Evolutionary conservation across 805 yeast species (phyloP).

Genomic region (Hanseniaspora clermontiae): DNA sequence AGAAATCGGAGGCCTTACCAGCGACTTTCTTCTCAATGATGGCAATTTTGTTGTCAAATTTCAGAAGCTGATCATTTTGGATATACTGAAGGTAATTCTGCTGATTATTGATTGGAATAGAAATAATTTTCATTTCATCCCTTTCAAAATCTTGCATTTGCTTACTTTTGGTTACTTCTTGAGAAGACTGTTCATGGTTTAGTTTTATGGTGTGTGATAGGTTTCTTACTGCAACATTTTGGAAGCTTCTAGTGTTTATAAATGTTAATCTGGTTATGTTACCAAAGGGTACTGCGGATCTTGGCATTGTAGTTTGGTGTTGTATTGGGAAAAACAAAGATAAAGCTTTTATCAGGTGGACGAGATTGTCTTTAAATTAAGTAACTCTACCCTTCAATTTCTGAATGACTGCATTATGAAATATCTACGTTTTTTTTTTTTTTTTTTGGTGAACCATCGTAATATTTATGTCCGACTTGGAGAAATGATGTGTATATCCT

Average conservation of each 20-base stretch:
- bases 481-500: neutral
- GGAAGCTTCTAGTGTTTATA: neutral
- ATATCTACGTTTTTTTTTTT: neutral
- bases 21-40: conserved; percentile 35
- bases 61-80: conserved; percentile 34
- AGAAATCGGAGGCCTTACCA: conserved; percentile 40
- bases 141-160: conserved; percentile 17
- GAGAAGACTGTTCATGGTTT: neutral
- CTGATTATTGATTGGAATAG: conserved; percentile 57
- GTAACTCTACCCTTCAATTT: too few relatives aligned
- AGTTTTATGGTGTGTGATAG: neutral
- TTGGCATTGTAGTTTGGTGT: neutral
- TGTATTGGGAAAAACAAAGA: neutral
- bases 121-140: conserved; percentile 47
- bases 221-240: neutral
- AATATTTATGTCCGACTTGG: neutral
- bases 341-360: too few relatives aligned
- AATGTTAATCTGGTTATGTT: neutral
- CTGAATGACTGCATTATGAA: too few relatives aligned
- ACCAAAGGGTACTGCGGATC: neutral
- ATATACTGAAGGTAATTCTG: conserved; percentile 51
- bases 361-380: too few relatives aligned
- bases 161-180: neutral
- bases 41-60: conserved; percentile 21
- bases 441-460: neutral